Conservation (phyloP, 108 stramenopile genomes). For the Skeletonema potamos region DNA sequence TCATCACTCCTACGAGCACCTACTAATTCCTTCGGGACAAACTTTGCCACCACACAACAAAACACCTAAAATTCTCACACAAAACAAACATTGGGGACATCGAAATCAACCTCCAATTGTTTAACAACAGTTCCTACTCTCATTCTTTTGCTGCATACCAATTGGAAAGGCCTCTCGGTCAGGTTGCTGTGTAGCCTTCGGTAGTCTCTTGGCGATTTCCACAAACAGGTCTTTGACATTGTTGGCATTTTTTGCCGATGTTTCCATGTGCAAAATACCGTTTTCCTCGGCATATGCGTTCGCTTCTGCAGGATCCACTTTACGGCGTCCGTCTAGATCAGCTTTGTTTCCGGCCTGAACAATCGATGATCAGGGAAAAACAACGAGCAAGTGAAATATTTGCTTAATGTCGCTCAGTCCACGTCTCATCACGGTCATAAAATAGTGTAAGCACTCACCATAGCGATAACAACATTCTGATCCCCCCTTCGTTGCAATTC, state of each 20-base stretch:
- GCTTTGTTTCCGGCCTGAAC: slow-evolving; percentile 92
- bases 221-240: slow-evolving; percentile 92
- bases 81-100: not conserved
- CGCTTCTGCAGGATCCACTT: slow-evolving; percentile 92
- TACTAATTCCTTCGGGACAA: not conserved
- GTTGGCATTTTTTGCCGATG: slow-evolving; percentile 94
- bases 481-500: slow-evolving; percentile 98
- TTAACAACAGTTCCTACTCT: slow-evolving; percentile 89
- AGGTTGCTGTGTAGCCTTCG: slow-evolving; percentile 84
- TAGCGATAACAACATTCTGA: slow-evolving; percentile 96
- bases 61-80: not conserved
- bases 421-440: not conserved
- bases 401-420: not conserved
- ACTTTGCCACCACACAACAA: not conserved
- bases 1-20: not conserved
- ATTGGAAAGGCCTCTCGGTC: slow-evolving; percentile 96
- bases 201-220: slow-evolving; percentile 93
- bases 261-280: slow-evolving; percentile 94
- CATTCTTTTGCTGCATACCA: slow-evolving; percentile 76
- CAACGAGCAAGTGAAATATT: not conserved
- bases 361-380: not conserved
- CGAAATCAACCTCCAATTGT: not conserved
- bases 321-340: slow-evolving; percentile 84
- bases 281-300: slow-evolving; percentile 92
- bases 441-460: slow-evolving; percentile 42